phyloP scores from a whole-genome alignment of 106 monocot species.

The Iris macrosiphon region DNA sequence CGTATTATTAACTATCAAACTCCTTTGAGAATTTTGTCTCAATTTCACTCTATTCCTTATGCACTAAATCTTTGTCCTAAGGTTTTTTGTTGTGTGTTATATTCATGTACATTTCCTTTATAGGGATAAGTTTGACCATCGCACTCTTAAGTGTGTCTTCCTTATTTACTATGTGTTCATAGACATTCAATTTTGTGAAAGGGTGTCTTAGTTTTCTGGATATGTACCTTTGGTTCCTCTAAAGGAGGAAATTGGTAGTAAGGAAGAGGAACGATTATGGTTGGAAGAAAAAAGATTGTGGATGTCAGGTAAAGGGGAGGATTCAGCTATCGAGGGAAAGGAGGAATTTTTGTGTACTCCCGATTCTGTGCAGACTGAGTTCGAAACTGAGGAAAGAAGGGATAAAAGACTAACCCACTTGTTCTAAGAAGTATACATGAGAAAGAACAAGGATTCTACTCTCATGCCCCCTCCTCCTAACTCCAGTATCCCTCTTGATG shows the following conservation, averaged over 20 bases:
- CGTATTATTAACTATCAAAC: slow-evolving; percentile 1
- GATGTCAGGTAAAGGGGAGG: neutral
- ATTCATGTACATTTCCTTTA: neutral
- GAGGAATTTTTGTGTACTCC: neutral
- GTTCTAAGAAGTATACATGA: too few species aligned
- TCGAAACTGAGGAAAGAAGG: neutral
- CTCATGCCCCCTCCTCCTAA: too few species aligned
- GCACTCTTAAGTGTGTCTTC: neutral
- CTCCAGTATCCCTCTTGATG: neutral
- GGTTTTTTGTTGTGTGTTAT: neutral
- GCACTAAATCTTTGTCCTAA: too few species aligned
- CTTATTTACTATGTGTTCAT: neutral
- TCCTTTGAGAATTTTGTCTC: neutral
- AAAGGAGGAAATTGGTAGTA: neutral
- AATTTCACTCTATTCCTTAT: too few species aligned
- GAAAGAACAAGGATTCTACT: too few species aligned
- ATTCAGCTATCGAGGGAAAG: neutral
- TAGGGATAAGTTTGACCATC: neutral
- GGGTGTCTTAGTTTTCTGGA: too few species aligned
- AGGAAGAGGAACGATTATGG: neutral
- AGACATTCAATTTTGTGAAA: too few species aligned
- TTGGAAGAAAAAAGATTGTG: too few species aligned
- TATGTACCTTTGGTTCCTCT: neutral
- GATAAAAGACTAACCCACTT: too few species aligned
- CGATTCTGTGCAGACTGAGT: neutral